These are phyloP conservation scores for Metrosideros polymorpha DNA, from an alignment of 441 rosid genomes.

Conservation along the genomic window DNA sequence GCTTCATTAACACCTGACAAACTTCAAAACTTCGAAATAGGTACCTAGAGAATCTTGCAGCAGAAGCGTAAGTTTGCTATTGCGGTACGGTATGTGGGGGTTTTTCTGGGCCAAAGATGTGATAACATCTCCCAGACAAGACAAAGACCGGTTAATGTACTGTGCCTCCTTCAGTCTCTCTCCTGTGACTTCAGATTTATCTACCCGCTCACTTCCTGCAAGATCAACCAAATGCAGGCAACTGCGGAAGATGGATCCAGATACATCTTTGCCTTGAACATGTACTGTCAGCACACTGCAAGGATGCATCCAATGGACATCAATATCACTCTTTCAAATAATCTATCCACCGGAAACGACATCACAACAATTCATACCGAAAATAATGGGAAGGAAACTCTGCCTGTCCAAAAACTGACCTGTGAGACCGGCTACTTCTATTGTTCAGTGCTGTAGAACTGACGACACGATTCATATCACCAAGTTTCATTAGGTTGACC, in stretches of 20 bases:
- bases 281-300: slow-evolving; percentile 78
- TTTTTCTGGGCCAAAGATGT: slow-evolving; percentile 81
- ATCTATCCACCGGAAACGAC: neutral
- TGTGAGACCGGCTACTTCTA: slow-evolving; percentile 86
- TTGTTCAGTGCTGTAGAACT: slow-evolving; percentile 73
- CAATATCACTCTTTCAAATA: neutral
- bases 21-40: neutral
- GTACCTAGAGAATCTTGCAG: slow-evolving; percentile 90
- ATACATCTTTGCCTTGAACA: slow-evolving; percentile 64
- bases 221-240: slow-evolving; percentile 95
- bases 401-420: slow-evolving; percentile 27
- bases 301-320: slow-evolving; percentile 4
- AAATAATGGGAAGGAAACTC: neutral
- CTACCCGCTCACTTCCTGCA: slow-evolving; percentile 94
- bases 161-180: slow-evolving; percentile 88
- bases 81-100: slow-evolving; percentile 83
- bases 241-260: slow-evolving; percentile 61
- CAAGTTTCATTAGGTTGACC: slow-evolving; percentile 67
- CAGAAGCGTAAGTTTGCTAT: slow-evolving; percentile 95
- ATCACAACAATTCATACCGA: neutral
- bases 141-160: slow-evolving; percentile 80
- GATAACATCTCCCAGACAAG: slow-evolving; percentile 92
- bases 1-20: neutral
- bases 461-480: slow-evolving; percentile 72
- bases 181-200: slow-evolving; percentile 90